Percentiles rank a stretch among this genome's conserved stretches.
phyloP scores from a whole-genome alignment of 257 asterid species.

The Craterostigma plantagineum region DNA sequence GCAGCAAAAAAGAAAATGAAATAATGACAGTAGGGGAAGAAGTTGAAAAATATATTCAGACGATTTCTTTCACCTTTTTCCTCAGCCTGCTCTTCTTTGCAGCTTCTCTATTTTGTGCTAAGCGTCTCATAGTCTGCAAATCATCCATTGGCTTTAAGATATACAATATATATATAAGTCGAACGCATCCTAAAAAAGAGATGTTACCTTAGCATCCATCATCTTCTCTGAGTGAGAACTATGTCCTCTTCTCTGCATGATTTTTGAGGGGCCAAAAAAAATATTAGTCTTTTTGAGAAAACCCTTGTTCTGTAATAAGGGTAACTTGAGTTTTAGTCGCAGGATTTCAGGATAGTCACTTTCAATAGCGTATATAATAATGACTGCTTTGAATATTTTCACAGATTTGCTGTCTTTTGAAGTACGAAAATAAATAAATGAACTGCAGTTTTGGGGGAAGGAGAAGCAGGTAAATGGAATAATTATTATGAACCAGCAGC shows the following conservation, averaged over 20 bases:
- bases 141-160: constrained; percentile 5
- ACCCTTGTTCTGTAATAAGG: constrained; percentile 2
- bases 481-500: no score
- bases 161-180: neutral
- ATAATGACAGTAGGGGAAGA: neutral
- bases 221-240: constrained; percentile 56
- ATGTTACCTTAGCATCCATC: constrained; percentile 64
- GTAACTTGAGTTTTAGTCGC: neutral
- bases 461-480: constrained; percentile 26
- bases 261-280: constrained; percentile 9
- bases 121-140: constrained; percentile 70
- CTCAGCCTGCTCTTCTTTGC: constrained; percentile 94
- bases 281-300: neutral
- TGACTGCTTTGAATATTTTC: constrained; percentile 9
- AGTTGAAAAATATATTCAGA: neutral
- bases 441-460: constrained; percentile 50
- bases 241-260: constrained; percentile 59
- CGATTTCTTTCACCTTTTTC: constrained; percentile 38
- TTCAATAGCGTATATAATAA: constrained; percentile 1
- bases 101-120: constrained; percentile 98
- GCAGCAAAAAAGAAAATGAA: neutral
- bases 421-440: constrained; percentile 7
- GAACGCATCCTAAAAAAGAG: constrained; percentile 1
- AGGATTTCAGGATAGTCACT: neutral
- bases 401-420: constrained; percentile 17